Percentiles rank a stretch among this genome's conserved stretches.
These are phyloP conservation scores for Colletotrichum tropicale DNA, from an alignment of 2,329 filamentous ascomycete species.

Conservation along the genomic window DNA sequence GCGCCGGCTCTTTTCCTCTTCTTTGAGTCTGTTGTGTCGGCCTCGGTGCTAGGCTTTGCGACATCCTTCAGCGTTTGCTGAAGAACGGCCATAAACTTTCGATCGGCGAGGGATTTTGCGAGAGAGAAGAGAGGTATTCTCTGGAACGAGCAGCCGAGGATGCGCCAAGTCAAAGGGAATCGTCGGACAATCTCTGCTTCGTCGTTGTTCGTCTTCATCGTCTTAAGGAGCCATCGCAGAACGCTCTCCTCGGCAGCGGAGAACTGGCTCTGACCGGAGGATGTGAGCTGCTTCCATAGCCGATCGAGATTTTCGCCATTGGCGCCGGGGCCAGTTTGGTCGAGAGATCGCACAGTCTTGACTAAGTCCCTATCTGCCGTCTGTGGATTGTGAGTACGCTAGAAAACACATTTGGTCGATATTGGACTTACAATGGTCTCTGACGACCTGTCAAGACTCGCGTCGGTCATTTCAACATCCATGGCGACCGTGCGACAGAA, in stretches of 20 bases:
- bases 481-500: background rate
- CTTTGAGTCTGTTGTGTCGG: constrained; percentile 29
- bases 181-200: constrained; percentile 57
- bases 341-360: constrained; percentile 58
- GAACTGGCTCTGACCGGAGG: constrained; percentile 44
- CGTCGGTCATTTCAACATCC: constrained; percentile 18
- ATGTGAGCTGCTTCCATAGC: constrained; percentile 54
- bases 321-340: constrained; percentile 52
- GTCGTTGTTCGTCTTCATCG: constrained; percentile 52
- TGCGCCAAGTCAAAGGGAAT: constrained; percentile 63
- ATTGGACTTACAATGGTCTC: constrained; percentile 6
- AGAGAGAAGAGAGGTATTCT: constrained; percentile 73
- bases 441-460: background rate
- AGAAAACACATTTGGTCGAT: background rate
- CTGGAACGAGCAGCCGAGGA: constrained; percentile 65
- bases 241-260: constrained; percentile 62
- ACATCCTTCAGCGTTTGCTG: constrained; percentile 69
- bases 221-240: constrained; percentile 67
- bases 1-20: constrained; percentile 52
- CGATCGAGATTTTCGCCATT: constrained; percentile 51
- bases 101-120: constrained; percentile 73
- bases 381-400: constrained; percentile 3
- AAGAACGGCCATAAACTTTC: constrained; percentile 70
- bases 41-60: constrained; percentile 36
- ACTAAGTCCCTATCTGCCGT: constrained; percentile 44